Base-by-base conservation (phyloP, 164 flowering plant species). In the Dillenia turbinata region DNA sequence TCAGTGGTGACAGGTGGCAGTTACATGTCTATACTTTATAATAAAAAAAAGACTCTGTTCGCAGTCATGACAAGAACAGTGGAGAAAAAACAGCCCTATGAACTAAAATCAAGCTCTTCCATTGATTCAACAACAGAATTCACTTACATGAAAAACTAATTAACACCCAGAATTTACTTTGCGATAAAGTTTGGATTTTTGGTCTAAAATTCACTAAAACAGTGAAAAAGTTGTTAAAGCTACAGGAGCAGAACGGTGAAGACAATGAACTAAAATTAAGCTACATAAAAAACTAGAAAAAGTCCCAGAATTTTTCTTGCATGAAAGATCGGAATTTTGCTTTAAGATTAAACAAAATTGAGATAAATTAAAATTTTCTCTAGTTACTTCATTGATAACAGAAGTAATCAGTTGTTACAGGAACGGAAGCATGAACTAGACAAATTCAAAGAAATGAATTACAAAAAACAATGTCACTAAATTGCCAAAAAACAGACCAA, bases 341-440 rank as follows among this genome's bases (percentile, higher is more conserved):
- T 26, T 26, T 26, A 5, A 26, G 33, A 26, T 26, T 26, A n/a
- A 6, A n/a, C 12, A 14, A n/a, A 54, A 5, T n/a, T 55, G 40
- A 51, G 52, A 10, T 57, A 16, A 44, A 51, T 15, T 51, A 46
- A 50, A 49, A 16, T 49, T 47, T 53, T 43, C 49, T 33, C 46
- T 55, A 46, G 58, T 33, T 55, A 44, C 40, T 56, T 45, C 59
- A 65, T 65, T 65, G 53, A 55, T 70, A 52, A 54, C 52, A 33
- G 26, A 65, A 56, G 56, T 57, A 54, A 49, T 51, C 52, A 65
- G 73, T 65, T 47, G 62, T 65, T 64, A 70, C 65, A 63, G 57
- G 54, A 71, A 56, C 43, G 59, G 46, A 17, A 45, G 54, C 33
- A 49, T 12, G 14, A 47, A 46, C 45, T 46, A 43, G 26, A 12